Evolutionary conservation across 2,329 filamentous ascomycete species (phyloP), one percentile per base, ranked within the genome.

Genomic region (Pseudopithomyces maydicus): DNA sequence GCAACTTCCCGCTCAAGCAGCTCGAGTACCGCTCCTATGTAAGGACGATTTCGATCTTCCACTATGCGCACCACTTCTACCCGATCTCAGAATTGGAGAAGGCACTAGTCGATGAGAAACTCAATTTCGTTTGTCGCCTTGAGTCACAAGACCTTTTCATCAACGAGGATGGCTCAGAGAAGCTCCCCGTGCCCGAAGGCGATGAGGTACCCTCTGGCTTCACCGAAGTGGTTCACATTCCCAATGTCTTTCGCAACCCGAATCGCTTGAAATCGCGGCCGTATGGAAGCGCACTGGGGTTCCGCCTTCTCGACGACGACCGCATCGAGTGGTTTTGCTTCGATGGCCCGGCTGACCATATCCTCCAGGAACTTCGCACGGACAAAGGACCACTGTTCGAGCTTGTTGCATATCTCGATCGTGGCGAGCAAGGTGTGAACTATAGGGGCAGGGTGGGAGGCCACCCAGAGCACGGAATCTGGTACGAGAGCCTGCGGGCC

Each of bases 271-370:
- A 29, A 29, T 4, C 5, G 8, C 26, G 56, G 2, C 64, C 68
- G 5, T 50, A 50, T 2, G 70, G 70, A 1, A 65, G 57, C 2
- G 67, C 69, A 3, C 55, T 73, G 20, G 69, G 67, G 0, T 61
- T 71, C 8, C 63, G 70, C 0, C 6, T 49, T 3, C 54, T 33
- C 2, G 36, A 59, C 15, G 29, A 45, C 1, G 45, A 38, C 2
- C 22, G 46, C 19, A 57, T 69, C 2, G 62, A 67, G 32, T 73
- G 68, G 69, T 22, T 70, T 5, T 63, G 63, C 15, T 72, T 71
- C 32, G 43, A 55, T 3, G 15, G 49, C 1, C 48, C 54, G 2
- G 33, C 68, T 12, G 38, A 61, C 0, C 26, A 35, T 0, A 15
- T 12, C 1, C 44, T 66, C 1, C n/a, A 68, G 2, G 26, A 48